Base-by-base conservation (phyloP, 208 protist genomes). In the Blastocrithidia nonstop region DNA sequence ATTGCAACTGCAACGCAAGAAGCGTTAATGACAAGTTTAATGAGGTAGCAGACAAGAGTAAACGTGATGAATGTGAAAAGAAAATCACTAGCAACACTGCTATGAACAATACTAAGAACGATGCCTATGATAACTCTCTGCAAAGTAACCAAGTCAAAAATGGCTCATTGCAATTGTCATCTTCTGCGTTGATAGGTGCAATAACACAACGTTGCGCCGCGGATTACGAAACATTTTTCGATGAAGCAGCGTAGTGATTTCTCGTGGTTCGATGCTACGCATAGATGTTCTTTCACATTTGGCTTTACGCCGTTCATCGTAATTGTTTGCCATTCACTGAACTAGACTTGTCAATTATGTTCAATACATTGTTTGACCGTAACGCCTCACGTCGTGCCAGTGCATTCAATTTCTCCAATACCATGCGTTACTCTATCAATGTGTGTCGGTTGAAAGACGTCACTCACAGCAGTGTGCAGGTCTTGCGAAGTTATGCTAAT, bases 231-330 rank as follows among this genome's bases (percentile, higher is more conserved):
- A 52, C 33, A 9, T 85, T 85, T 50, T 69, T 79, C 21, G 49
- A 45, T 42, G 69, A 73, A 2, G 70, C 67, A 13, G 68, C 75
- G n/a, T 61, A 71, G 35, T 82, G 73, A 64, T 82, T 83, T 57
- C 47, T 85, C 22, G 53, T 61, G 13, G 65, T 84, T 16, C 67
- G 75, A 1, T 69, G 63, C 3, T 67, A 81, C 43, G 68, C 69
- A 0, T 42, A 46, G 7, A 57, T 82, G 28, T 68, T 89, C 21
- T 70, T 66, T 44, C 58, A 77, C 25, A 41, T 89, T 2, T 70
- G 68, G 52, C 63, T 66, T 9, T 78, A 80, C 54, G 62, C 61
- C 15, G 69, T 81, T 8, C 64, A 66, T 32, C 73, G 61, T 8
- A 33, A 54, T 37, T 54, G 61, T 1, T 50, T 71, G 16, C 59